Conservation (phyloP, 805 yeast species). For the Groenewaldozyma tartarivorans region DNA sequence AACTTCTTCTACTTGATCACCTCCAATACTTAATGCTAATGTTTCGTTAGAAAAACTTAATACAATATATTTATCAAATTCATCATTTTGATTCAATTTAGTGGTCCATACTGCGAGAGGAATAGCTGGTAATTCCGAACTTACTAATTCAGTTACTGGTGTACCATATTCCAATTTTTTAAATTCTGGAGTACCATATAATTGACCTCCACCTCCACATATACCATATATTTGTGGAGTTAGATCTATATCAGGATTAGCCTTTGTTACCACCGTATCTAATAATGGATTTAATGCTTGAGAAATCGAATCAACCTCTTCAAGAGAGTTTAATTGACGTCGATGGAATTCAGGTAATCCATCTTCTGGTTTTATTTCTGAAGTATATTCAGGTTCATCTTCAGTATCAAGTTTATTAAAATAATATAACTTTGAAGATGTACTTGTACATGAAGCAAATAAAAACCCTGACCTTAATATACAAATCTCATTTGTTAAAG, state of each 20-base stretch:
- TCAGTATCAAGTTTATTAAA: slow-evolving; percentile 67
- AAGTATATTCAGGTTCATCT: slow-evolving; percentile 20
- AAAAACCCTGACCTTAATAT: slow-evolving; percentile 70
- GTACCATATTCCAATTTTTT: slow-evolving; percentile 48
- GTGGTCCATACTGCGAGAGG: slow-evolving; percentile 61
- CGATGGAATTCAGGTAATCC: slow-evolving; percentile 13
- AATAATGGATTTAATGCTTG: slow-evolving; percentile 47
- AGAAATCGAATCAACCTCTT: slow-evolving; percentile 41
- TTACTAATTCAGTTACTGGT: slow-evolving; percentile 51
- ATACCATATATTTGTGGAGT: slow-evolving; percentile 35
- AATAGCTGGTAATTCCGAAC: slow-evolving; percentile 63
- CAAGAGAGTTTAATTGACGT: slow-evolving; percentile 41
- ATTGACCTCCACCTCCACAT: slow-evolving; percentile 29
- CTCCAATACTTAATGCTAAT: slow-evolving; percentile 55
- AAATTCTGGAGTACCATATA: slow-evolving; percentile 32
- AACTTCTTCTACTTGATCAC: slow-evolving; percentile 72
- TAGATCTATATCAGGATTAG: slow-evolving; percentile 17
- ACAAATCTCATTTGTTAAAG: slow-evolving; percentile 43
- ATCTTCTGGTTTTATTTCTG: not conserved
- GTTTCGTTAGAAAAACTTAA: slow-evolving; percentile 60
- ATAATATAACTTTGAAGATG: slow-evolving; percentile 64
- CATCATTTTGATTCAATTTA: slow-evolving; percentile 35
- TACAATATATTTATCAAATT: slow-evolving; percentile 53
- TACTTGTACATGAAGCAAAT: slow-evolving; percentile 53
- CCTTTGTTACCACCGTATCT: slow-evolving; percentile 29